Evolutionary conservation across 2,329 filamentous ascomycete genomes (phyloP).

Genomic region (Metarhizium anisopliae): DNA sequence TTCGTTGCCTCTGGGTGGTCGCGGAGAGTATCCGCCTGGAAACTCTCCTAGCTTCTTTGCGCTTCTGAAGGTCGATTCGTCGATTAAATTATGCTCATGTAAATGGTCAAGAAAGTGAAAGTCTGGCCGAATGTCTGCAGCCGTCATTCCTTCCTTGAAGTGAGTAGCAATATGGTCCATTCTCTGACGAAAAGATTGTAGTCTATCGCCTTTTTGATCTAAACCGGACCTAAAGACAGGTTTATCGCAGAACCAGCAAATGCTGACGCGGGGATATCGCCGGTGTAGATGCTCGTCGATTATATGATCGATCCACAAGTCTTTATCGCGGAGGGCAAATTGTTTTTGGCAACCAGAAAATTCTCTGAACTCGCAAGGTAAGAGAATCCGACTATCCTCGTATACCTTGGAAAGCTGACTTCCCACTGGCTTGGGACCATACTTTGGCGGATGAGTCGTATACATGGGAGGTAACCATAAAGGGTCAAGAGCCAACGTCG

Average conservation of each 20-base stretch:
- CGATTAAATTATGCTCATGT: conserved; percentile 18
- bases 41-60: conserved; percentile 19
- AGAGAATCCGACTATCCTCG: too few relatives aligned
- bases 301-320: conserved; percentile 39
- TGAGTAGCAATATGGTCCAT: conserved; percentile 43
- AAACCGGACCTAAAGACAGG: conserved; percentile 19
- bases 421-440: too few relatives aligned
- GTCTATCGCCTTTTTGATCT: background rate
- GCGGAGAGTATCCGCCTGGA: conserved; percentile 11
- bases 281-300: conserved; percentile 24
- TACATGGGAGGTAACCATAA: too few relatives aligned
- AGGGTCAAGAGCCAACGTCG: too few relatives aligned
- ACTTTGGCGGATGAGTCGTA: too few relatives aligned
- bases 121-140: conserved; percentile 26
- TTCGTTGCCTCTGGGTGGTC: too few relatives aligned
- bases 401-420: too few relatives aligned
- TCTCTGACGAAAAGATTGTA: conserved; percentile 24
- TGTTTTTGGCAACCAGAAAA: conserved; percentile 24
- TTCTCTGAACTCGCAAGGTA: conserved; percentile 37
- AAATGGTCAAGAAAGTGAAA: conserved; percentile 31
- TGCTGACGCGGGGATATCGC: conserved; percentile 23
- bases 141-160: conserved; percentile 19
- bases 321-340: conserved; percentile 29
- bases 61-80: conserved; percentile 11
- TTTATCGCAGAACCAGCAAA: conserved; percentile 43